Base-by-base conservation (phyloP, 1,139 yeast genomes). In the Sugiyamaella sp. region DNA sequence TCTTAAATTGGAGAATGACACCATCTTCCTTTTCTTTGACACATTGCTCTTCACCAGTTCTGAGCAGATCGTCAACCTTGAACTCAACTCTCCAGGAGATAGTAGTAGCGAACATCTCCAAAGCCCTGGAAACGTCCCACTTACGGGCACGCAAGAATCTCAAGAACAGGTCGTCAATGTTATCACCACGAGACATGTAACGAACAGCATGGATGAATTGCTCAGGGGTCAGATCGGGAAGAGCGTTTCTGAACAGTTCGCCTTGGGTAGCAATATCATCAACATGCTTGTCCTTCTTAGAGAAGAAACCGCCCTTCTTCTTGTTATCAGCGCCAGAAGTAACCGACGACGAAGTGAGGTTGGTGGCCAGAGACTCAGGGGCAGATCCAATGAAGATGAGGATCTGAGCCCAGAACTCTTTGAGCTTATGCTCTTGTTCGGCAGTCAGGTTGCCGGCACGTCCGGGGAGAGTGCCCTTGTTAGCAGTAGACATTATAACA, bases 61-160 rank as follows among this genome's bases (percentile, higher is more conserved):
- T 66, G n/a, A 86, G 61, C 54, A 86, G 66, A 17, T 75, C 69
- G 62, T 86, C 89, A 40, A 85, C 85, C 5, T 80, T 75, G 55
- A 76, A 75, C 54, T 79, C 83, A 10, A 71, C 57, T 65, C 95
- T 80, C 95, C 96, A 89, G 58, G 79, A 76, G 62, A 89, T 69
- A 21, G 91, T 82, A 47, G 77, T 72, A 6, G 85, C 79, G 51
- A 85, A 66, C 95, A 87, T 86, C n/a, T 76, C 74, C 69, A 81
- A 80, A 35, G 98, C 88, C 69, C 84, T 81, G 57, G 76, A 80
- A 42, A 91, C 76, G 65, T 90, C 96, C 69, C 93, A 93, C 78
- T 90, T 91, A 72, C 99, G 85, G 19, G 99, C 99, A 68, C 99
- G 82, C 63, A 95, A 78, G 65, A 83, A 87, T 61, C 95, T 76